A percentile compares a stretch with the other conserved stretches of the same genome.
Conservation (phyloP, 1,284 basidiomycete genomes). For the Rhodotorula sp. region DNA sequence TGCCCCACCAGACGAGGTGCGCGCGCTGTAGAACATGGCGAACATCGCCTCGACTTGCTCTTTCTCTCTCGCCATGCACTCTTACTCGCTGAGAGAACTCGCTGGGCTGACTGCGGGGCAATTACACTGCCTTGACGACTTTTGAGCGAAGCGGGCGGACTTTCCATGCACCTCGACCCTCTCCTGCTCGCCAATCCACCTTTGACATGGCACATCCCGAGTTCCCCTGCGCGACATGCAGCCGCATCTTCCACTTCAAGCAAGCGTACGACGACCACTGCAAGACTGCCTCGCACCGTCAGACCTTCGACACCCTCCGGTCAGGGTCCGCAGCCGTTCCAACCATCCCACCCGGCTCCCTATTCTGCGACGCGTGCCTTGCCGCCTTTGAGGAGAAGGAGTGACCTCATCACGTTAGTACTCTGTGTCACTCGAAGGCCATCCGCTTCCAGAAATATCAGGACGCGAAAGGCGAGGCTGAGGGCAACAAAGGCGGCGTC, state of each 20-base stretch:
- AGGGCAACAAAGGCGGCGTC: background rate
- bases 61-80: too few relatives aligned
- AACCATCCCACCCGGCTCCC: background rate
- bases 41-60: too few relatives aligned
- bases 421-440: background rate
- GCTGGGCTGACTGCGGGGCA: too few relatives aligned
- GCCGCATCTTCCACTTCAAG: background rate
- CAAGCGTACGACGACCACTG: background rate
- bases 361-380: background rate
- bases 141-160: too few relatives aligned
- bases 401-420: background rate
- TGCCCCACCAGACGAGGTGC: too few relatives aligned
- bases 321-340: background rate
- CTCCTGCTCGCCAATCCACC: background rate
- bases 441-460: background rate
- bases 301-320: background rate
- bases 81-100: too few relatives aligned
- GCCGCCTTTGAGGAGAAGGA: background rate
- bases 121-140: too few relatives aligned
- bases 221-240: background rate
- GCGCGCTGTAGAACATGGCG: too few relatives aligned
- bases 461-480: background rate
- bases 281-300: background rate
- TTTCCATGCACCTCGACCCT: background rate
- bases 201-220: background rate